Evolutionary conservation across 1,284 basidiomycete genomes (phyloP).

Genomic region (Ustilago cynodontis): DNA sequence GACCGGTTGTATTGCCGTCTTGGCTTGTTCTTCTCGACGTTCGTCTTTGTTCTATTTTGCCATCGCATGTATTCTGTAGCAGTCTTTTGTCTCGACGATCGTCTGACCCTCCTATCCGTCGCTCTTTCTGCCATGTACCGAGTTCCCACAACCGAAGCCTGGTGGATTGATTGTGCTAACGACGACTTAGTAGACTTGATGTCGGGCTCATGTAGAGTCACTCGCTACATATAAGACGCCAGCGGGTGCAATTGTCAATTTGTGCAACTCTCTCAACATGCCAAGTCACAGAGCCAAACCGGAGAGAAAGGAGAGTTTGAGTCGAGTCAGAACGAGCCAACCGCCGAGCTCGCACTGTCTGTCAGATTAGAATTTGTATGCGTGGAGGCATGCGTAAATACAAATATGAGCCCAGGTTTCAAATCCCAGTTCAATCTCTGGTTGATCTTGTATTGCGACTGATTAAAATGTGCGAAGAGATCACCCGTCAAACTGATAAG

Average conservation of each 20-base stretch:
- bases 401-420: conserved; percentile 8
- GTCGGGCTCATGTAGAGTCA: not conserved
- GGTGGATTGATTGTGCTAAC: not conserved
- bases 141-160: not conserved
- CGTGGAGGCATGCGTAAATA: conserved; percentile 15
- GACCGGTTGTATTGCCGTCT: conserved; percentile 12
- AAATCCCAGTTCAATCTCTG: no score
- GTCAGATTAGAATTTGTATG: conserved; percentile 8
- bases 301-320: not conserved
- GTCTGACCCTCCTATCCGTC: not conserved
- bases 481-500: conserved; percentile 36
- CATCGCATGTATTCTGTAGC: conserved; percentile 27
- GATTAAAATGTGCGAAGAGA: conserved; percentile 8
- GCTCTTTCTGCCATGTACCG: conserved; percentile 1
- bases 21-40: conserved; percentile 1
- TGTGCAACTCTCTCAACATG: not conserved
- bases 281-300: not conserved
- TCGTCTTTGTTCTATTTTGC: not conserved
- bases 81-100: conserved; percentile 1
- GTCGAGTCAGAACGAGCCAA: conserved; percentile 30
- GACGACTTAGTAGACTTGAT: not conserved
- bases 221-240: not conserved
- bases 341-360: conserved; percentile 9
- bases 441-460: not conserved
- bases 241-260: not conserved